Base-by-base conservation (phyloP, 1,139 yeast species). In the Yamadazyma diospyri region DNA sequence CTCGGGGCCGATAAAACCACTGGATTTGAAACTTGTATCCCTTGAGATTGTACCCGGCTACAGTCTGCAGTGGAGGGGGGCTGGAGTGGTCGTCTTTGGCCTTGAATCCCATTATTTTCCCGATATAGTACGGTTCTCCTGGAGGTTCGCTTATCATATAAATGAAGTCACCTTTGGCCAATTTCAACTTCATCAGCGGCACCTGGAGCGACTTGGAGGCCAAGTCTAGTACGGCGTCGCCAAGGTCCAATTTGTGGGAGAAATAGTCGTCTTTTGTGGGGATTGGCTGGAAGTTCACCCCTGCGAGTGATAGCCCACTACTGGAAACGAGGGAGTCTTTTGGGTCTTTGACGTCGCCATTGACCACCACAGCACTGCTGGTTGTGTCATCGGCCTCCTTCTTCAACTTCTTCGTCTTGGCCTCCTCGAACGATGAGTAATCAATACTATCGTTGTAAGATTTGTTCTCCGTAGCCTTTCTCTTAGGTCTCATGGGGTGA, bases 61-160 rank as follows among this genome's bases (percentile, higher is more conserved):
- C 42, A 39, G 37, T 2, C 33, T 31, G 6, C 17, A 23, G 9
- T 16, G 13, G 12, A n/a, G 15, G 4, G 5, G 17, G 12, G 19
- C 26, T 17, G 6, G 15, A 29, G 4, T 26, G 26, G 21, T 27
- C 27, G 33, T 40, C 16, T 41, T 68, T 74, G 20, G 8, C 20
- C 11, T 72, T 76, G 53, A 88, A 87, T 16, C 89, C 94, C 72
- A 86, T 75, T 30, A 92, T 72, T 34, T 94, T 67, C 0, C 95
- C 97, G 29, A 92, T 76, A 50, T 86, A 88, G 60, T 85, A 89
- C 0, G 97, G 97, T 47, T 89, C 97, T 1, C 95, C 94, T 0
- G 96, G 92, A 1, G 97, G 97, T 53, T 87, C 97, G 42, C 94
- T 80, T 16, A 88, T 71, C 77, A 92, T 79, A 53, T 85, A 89